Conservation (phyloP, 371 early-diverging fungal species). For the Mucor saturninus region DNA sequence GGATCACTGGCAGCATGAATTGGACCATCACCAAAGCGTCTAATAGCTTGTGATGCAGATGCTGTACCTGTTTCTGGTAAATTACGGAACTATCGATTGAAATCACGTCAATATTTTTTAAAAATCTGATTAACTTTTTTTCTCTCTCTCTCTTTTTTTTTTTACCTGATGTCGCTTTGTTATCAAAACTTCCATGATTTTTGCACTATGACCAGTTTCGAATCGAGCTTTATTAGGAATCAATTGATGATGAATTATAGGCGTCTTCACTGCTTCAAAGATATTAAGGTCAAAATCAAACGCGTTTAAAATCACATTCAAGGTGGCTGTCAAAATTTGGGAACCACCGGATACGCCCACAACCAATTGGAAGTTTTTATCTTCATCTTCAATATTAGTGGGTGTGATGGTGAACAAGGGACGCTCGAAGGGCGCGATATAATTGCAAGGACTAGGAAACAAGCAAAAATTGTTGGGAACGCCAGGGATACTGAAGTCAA, state of each 20-base stretch:
- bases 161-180: slow-evolving; percentile 35
- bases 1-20: slow-evolving; percentile 51
- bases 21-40: slow-evolving; percentile 33
- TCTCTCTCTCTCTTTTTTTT: background rate
- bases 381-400: slow-evolving; percentile 76
- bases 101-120: background rate
- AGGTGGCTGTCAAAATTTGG: slow-evolving; percentile 86
- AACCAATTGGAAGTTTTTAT: slow-evolving; percentile 72
- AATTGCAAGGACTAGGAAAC: slow-evolving; percentile 84
- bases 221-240: slow-evolving; percentile 73
- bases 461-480: slow-evolving; percentile 85
- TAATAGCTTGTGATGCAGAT: slow-evolving; percentile 47
- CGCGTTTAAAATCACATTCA: slow-evolving; percentile 81
- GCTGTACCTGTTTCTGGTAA: slow-evolving; percentile 19
- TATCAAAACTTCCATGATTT: slow-evolving; percentile 14
- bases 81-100: slow-evolving; percentile 11
- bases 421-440: slow-evolving; percentile 84
- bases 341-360: slow-evolving; percentile 96
- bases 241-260: slow-evolving; percentile 95
- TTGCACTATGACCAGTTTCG: slow-evolving; percentile 28
- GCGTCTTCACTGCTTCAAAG: slow-evolving; percentile 75
- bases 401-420: slow-evolving; percentile 94
- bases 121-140: too few species aligned
- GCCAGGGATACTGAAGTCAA: slow-evolving; percentile 96
- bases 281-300: slow-evolving; percentile 72